Conservation (phyloP, 345 rosid genomes). For the Brassica carinata region DNA sequence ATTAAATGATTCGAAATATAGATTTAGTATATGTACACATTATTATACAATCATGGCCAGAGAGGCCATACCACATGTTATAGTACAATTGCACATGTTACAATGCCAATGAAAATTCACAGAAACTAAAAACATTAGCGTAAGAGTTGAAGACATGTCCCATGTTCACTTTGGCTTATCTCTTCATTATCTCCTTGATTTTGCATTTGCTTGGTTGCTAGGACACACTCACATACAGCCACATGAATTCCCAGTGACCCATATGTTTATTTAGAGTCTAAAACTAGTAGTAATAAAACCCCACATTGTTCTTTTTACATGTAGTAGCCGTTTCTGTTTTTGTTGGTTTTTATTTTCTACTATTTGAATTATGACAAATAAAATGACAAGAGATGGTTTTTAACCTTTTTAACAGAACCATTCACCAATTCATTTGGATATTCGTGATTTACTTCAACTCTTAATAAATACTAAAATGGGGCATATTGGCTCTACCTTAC, state of each 20-base stretch:
- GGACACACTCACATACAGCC: slow-evolving; percentile 37
- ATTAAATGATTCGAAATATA: slow-evolving; percentile 1
- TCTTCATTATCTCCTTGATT: slow-evolving; percentile 31
- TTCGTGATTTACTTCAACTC: neutral
- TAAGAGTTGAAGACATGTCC: slow-evolving; percentile 35
- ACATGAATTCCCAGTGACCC: slow-evolving; percentile 40
- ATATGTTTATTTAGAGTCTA: slow-evolving; percentile 28
- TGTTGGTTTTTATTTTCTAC: neutral
- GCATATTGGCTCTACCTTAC: neutral
- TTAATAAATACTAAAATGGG: neutral
- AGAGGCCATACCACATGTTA: slow-evolving; percentile 42
- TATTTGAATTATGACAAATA: neutral
- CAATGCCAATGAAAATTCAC: slow-evolving; percentile 17
- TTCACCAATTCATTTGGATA: neutral
- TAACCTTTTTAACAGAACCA: neutral
- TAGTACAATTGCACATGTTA: slow-evolving; percentile 39
- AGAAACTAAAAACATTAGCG: slow-evolving; percentile 29
- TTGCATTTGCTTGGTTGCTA: slow-evolving; percentile 44
- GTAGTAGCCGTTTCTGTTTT: neutral
- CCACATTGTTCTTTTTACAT: neutral
- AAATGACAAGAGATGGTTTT: neutral
- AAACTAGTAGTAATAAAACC: neutral
- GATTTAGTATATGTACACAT: neutral
- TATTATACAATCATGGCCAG: slow-evolving; percentile 42
- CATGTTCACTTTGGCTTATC: slow-evolving; percentile 43